Percentiles rank a stretch among this genome's conserved stretches.
Evolutionary conservation across 2,329 filamentous ascomycete genomes (phyloP).

Genomic region (Aureobasidium sp.): DNA sequence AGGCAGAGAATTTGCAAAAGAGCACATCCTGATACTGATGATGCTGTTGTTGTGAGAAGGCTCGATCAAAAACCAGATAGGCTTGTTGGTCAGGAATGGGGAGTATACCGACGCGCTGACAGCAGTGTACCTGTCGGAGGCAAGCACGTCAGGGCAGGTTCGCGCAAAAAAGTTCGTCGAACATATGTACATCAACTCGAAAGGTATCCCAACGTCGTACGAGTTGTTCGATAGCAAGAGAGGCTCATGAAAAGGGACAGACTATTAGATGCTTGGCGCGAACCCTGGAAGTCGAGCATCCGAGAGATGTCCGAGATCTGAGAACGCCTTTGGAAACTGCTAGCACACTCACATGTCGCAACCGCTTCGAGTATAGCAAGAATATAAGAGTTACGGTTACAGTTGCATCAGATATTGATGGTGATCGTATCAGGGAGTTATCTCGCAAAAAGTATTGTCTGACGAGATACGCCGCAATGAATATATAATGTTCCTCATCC

Average conservation of each 20-base stretch:
- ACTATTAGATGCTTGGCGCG: not conserved
- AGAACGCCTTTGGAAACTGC: not conserved
- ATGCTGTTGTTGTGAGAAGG: not conserved
- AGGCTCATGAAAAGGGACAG: not conserved
- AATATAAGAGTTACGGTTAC: not conserved
- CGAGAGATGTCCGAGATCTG: slow-evolving; percentile 12
- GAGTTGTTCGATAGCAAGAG: not conserved
- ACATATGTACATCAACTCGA: no score
- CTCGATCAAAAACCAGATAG: not conserved
- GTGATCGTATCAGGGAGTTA: not conserved
- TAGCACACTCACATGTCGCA: not conserved
- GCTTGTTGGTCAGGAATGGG: not conserved
- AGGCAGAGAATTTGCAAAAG: no score
- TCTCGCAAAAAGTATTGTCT: not conserved
- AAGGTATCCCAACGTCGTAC: not conserved
- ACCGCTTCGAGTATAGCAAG: slow-evolving; percentile 5
- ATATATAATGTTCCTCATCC: not conserved
- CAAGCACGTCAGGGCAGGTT: no score
- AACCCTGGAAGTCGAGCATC: not conserved
- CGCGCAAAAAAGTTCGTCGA: no score
- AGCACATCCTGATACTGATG: not conserved
- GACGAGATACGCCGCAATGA: not conserved
- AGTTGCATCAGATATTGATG: not conserved
- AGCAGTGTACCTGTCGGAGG: no score
- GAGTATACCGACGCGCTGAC: not conserved